phyloP scores from a whole-genome alignment of 352 stramenopile species.

The Globisporangium yorkense region DNA sequence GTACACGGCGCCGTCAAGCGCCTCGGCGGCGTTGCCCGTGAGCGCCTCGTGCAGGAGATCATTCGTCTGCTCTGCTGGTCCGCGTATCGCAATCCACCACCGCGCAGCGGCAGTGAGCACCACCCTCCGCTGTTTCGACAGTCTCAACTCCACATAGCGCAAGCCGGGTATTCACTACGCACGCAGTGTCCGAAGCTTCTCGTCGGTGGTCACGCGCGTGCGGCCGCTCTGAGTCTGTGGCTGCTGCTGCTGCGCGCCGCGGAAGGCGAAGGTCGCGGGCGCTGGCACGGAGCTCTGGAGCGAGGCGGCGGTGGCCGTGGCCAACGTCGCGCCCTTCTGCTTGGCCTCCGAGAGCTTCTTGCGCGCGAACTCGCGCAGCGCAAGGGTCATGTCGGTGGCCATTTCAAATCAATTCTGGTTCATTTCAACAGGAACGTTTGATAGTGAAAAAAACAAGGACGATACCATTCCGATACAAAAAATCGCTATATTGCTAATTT shows the following conservation, averaged over 20 bases:
- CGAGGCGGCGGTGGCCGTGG: constrained; percentile 39
- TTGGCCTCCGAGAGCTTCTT: constrained; percentile 73
- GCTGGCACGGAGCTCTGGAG: constrained; percentile 44
- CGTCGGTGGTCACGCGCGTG: constrained; percentile 27
- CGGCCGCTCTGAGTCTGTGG: not conserved
- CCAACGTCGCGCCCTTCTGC: constrained; percentile 53
- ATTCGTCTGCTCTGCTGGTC: constrained; percentile 35
- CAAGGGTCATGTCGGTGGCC: constrained; percentile 56
- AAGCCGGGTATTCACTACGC: constrained; percentile 2
- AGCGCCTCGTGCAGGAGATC: constrained; percentile 29
- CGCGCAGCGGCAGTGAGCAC: not conserved
- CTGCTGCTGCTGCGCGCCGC: constrained; percentile 10
- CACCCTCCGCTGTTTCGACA: no score
- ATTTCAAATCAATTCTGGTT: constrained; percentile 15
- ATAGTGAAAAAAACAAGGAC: not conserved
- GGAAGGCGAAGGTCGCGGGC: constrained; percentile 33
- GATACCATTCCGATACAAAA: not conserved
- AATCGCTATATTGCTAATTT: not conserved
- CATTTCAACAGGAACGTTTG: not conserved
- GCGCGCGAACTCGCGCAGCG: constrained; percentile 64
- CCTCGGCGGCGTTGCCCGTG: constrained; percentile 23
- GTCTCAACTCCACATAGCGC: no score
- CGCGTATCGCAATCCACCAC: not conserved
- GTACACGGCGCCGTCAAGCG: constrained; percentile 44
- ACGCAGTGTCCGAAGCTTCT: constrained; percentile 26